phyloP scores from a whole-genome alignment of 306 rosid genomes.

The Psophocarpus tetragonolobus region DNA sequence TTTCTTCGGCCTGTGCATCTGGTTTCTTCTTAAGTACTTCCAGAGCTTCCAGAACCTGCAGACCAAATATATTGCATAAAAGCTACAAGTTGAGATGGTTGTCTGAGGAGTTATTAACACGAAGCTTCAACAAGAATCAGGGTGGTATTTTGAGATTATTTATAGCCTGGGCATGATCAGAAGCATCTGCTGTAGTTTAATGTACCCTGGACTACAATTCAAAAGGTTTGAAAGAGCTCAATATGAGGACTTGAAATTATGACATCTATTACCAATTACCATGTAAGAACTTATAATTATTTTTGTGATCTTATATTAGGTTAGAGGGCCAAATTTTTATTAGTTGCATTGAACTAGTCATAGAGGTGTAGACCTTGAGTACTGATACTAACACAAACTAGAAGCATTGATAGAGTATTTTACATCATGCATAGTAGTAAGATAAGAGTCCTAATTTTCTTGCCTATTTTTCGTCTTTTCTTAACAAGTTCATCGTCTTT shows the following conservation, averaged over 20 bases:
- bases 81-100: not conserved
- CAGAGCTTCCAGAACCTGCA: conserved; percentile 87
- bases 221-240: not conserved
- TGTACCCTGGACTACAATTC: too few relatives aligned
- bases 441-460: not conserved
- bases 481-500: not conserved
- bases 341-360: not conserved
- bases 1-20: conserved; percentile 73
- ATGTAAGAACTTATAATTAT: not conserved
- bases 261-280: conserved; percentile 7
- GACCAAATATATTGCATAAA: not conserved
- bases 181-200: not conserved
- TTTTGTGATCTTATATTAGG: not conserved
- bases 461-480: not conserved
- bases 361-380: not conserved
- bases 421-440: not conserved
- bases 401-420: not conserved
- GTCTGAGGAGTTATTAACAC: not conserved
- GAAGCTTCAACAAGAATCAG: not conserved
- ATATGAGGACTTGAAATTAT: not conserved
- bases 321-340: not conserved
- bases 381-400: not conserved
- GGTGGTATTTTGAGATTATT: not conserved
- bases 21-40: conserved; percentile 80
- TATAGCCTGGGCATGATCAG: not conserved